Evolutionary conservation across 352 stramenopile genomes (phyloP).

Genomic region (Peronospora tabacina): DNA sequence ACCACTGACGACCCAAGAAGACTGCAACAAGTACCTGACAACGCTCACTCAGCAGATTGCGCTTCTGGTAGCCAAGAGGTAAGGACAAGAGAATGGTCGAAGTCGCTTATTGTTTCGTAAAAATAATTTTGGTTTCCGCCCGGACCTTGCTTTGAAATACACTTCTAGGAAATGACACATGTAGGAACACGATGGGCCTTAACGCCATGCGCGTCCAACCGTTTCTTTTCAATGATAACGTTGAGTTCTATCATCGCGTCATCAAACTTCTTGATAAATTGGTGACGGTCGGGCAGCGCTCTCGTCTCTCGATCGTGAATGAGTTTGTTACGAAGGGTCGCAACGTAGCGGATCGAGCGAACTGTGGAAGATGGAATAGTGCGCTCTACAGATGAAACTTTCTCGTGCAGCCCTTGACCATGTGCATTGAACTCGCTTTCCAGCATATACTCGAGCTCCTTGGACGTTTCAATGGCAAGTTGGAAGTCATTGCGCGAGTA

Average conservation of each 20-base stretch:
- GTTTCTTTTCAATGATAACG: conserved; percentile 51
- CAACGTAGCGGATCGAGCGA: conserved; percentile 66
- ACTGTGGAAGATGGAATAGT: conserved; percentile 44
- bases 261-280: conserved; percentile 63
- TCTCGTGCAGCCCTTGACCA: conserved; percentile 71
- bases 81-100: conserved; percentile 4
- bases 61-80: conserved; percentile 31
- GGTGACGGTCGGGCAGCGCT: conserved; percentile 43
- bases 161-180: conserved; percentile 30
- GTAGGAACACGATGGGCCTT: conserved; percentile 2
- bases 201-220: conserved; percentile 19
- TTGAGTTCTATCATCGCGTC: conserved; percentile 52
- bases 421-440: conserved; percentile 54
- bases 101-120: conserved; percentile 3
- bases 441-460: conserved; percentile 70
- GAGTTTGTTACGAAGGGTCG: conserved; percentile 72
- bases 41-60: conserved; percentile 42
- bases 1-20: conserved; percentile 51
- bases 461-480: conserved; percentile 73
- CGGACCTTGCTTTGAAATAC: background rate
- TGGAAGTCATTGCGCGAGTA: conserved; percentile 73
- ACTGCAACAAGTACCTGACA: conserved; percentile 54
- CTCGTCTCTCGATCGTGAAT: conserved; percentile 69
- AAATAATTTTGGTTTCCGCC: conserved; percentile 3
- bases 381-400: conserved; percentile 39